Percentiles rank a stretch among this genome's conserved stretches.
These are phyloP conservation scores for Colletotrichum sojae DNA, from an alignment of 2,329 filamentous ascomycete species.

Conservation along the genomic window DNA sequence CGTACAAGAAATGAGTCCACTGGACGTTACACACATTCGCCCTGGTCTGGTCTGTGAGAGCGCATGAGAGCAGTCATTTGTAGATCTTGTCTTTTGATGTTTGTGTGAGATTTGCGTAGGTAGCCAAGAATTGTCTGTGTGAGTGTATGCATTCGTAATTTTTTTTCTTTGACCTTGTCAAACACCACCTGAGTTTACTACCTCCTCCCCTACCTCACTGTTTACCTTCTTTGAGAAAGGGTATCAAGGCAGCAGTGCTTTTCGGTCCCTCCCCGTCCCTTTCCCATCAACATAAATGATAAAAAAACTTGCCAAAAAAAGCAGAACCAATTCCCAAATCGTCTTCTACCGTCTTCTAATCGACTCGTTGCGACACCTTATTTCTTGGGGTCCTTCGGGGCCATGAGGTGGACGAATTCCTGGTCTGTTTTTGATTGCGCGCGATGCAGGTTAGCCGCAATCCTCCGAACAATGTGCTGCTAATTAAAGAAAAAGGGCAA, in stretches of 20 bases:
- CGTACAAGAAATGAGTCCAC: conserved; percentile 1
- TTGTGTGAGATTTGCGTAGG: background rate
- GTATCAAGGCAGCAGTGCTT: conserved; percentile 40
- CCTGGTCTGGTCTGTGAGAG: background rate
- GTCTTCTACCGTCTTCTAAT: background rate
- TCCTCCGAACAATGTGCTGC: conserved; percentile 18
- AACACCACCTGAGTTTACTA: conserved; percentile 1
- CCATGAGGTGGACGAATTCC: conserved; percentile 43
- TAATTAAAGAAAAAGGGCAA: conserved; percentile 13
- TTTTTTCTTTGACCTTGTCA: conserved; percentile 3
- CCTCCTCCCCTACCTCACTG: conserved; percentile 20
- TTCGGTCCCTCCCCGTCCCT: conserved; percentile 13
- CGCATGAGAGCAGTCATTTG: background rate
- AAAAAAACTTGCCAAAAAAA: conserved; percentile 7
- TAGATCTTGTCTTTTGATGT: background rate
- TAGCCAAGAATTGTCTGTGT: conserved; percentile 8
- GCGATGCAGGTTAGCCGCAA: conserved; percentile 25
- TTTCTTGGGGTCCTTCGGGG: conserved; percentile 38
- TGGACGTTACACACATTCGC: too few relatives aligned
- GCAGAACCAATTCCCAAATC: conserved; percentile 3
- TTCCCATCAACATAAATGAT: background rate
- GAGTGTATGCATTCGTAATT: conserved; percentile 8
- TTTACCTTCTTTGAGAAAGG: conserved; percentile 32
- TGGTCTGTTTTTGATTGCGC: conserved; percentile 35
- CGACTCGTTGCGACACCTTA: conserved; percentile 2